Conservation (phyloP, 2,329 filamentous ascomycete species). For the Curvularia eragrostidis region DNA sequence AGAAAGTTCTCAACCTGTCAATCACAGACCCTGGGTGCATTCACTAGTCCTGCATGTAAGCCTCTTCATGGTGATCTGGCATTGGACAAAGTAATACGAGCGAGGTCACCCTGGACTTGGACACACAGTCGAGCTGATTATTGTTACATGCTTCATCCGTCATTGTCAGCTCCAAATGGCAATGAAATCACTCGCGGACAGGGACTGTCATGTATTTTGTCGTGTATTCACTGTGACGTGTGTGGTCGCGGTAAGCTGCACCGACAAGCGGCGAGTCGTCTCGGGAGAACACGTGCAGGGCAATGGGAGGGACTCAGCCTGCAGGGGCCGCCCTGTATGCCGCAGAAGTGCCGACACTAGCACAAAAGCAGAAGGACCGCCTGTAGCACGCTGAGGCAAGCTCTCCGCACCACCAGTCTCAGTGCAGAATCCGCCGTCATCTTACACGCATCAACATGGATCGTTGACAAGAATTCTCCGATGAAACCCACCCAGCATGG, state of each 20-base stretch:
- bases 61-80: neutral
- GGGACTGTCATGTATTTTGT: too few relatives aligned
- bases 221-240: neutral
- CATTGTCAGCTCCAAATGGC: neutral
- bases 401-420: neutral
- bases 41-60: constrained; percentile 4
- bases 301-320: neutral
- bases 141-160: neutral
- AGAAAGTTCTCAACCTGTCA: neutral
- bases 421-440: neutral
- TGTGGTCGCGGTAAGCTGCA: neutral
- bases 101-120: neutral
- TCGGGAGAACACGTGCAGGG: constrained; percentile 1
- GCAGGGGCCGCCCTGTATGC: neutral
- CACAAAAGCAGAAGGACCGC: neutral
- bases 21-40: neutral
- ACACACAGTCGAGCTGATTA: neutral
- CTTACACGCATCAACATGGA: neutral
- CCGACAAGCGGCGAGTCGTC: neutral
- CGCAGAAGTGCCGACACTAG: constrained; percentile 6
- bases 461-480: neutral
- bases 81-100: neutral
- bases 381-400: neutral
- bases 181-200: neutral
- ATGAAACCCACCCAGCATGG: neutral